phyloP scores from a whole-genome alignment of 805 yeast species.

The Sugiyamaella marilandica region DNA sequence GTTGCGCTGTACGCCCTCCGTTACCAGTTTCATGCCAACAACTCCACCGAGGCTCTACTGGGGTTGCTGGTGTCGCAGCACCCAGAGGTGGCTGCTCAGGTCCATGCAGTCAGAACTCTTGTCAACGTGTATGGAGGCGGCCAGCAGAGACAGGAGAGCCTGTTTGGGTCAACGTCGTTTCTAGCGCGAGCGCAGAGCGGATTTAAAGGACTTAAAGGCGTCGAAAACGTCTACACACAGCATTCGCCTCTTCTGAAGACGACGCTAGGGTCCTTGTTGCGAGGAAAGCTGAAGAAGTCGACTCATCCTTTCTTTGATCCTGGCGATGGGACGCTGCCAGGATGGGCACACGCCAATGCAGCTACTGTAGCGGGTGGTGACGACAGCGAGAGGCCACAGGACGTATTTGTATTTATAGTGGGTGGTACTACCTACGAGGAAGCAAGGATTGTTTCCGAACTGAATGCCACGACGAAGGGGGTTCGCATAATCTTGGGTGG shows the following conservation, averaged over 20 bases:
- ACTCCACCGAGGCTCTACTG: slow-evolving; percentile 34
- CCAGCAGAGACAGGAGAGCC: slow-evolving; percentile 40
- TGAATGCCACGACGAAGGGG: slow-evolving; percentile 49
- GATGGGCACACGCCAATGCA: slow-evolving; percentile 22
- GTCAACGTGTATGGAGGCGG: slow-evolving; percentile 41
- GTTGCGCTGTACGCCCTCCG: slow-evolving; percentile 70
- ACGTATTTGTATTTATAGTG: slow-evolving; percentile 41
- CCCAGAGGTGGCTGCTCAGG: slow-evolving; percentile 29
- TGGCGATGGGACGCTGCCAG: slow-evolving; percentile 28
- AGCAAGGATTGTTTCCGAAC: slow-evolving; percentile 71
- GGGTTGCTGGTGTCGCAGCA: slow-evolving; percentile 22
- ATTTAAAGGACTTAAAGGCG: slow-evolving; percentile 41
- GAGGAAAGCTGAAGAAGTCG: slow-evolving; percentile 38
- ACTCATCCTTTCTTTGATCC: slow-evolving; percentile 44
- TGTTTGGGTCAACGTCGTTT: slow-evolving; percentile 36
- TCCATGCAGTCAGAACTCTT: slow-evolving; percentile 44
- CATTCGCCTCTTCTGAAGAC: slow-evolving; percentile 70
- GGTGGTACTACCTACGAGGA: slow-evolving; percentile 96
- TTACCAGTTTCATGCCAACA: slow-evolving; percentile 51
- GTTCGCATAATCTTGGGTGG: slow-evolving; percentile 80
- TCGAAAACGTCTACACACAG: slow-evolving; percentile 73
- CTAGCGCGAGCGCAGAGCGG: slow-evolving; percentile 40
- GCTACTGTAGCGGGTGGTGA: slow-evolving; percentile 14
- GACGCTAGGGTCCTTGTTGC: slow-evolving; percentile 39
- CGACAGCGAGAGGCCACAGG: slow-evolving; percentile 33